A percentile compares a stretch with the other conserved stretches of the same genome.
Conservation (phyloP, 495 filamentous ascomycete species). For the Aspergillus ellipticus region DNA sequence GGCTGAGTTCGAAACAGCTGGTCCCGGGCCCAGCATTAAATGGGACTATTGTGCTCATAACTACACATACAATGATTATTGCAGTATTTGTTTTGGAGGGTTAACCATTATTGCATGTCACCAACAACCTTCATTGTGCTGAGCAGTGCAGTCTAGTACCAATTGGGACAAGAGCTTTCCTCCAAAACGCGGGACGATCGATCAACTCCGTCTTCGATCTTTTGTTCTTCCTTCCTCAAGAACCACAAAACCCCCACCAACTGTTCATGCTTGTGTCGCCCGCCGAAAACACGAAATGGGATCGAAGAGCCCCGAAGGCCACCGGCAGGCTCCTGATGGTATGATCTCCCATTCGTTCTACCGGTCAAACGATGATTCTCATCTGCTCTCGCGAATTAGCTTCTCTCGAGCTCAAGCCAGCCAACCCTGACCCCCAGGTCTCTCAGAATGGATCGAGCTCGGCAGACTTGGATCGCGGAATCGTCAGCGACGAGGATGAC, state of each 20-base stretch:
- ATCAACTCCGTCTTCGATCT: not conserved
- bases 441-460: conserved; percentile 41
- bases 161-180: too few relatives aligned
- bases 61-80: not conserved
- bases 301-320: conserved; percentile 13
- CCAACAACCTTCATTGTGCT: too few relatives aligned
- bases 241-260: not conserved
- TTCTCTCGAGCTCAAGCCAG: conserved; percentile 19
- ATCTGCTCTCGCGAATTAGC: not conserved
- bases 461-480: conserved; percentile 20
- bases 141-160: too few relatives aligned
- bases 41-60: conserved; percentile 2
- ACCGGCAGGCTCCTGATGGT: conserved; percentile 12
- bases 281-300: conserved; percentile 9
- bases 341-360: not conserved
- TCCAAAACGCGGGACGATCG: too few relatives aligned
- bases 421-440: conserved; percentile 21
- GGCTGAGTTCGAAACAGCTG: conserved; percentile 1
- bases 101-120: too few relatives aligned
- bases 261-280: not conserved
- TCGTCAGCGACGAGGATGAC: conserved; percentile 48
- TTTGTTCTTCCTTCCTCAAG: not conserved
- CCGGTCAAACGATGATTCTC: conserved; percentile 8
- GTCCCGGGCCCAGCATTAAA: conserved; percentile 3
- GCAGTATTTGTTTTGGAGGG: not conserved